phyloP scores from a whole-genome alignment of 345 rosid genomes.

The Populus simonii region DNA sequence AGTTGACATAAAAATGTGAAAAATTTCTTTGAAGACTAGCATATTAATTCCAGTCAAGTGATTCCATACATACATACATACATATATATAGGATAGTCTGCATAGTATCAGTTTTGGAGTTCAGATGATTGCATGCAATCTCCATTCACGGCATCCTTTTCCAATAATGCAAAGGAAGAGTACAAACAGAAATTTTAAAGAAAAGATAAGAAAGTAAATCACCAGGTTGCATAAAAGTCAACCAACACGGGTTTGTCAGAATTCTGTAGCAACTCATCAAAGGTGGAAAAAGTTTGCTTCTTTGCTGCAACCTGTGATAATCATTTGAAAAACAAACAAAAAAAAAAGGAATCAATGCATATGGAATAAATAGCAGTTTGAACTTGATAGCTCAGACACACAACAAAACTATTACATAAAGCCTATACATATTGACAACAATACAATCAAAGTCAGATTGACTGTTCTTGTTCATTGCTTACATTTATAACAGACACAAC shows the following conservation, averaged over 20 bases:
- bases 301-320: constrained; percentile 54
- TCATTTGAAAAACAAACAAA: neutral
- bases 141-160: neutral
- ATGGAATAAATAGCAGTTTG: neutral
- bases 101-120: neutral
- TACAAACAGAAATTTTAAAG: neutral
- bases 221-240: constrained; percentile 93
- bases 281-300: constrained; percentile 67
- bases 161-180: neutral
- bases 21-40: neutral
- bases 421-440: neutral
- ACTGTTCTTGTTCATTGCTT: neutral
- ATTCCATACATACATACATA: neutral
- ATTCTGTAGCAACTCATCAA: constrained; percentile 67
- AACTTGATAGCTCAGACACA: neutral
- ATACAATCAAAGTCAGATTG: neutral
- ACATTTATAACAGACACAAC: neutral
- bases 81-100: neutral
- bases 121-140: neutral
- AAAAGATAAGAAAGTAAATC: constrained; percentile 1
- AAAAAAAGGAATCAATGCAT: neutral
- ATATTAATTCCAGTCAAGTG: neutral
- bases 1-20: neutral
- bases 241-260: constrained; percentile 76
- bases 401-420: neutral